Conservation (phyloP, 176 grass and related monocot genomes). For the Areca catechu region DNA sequence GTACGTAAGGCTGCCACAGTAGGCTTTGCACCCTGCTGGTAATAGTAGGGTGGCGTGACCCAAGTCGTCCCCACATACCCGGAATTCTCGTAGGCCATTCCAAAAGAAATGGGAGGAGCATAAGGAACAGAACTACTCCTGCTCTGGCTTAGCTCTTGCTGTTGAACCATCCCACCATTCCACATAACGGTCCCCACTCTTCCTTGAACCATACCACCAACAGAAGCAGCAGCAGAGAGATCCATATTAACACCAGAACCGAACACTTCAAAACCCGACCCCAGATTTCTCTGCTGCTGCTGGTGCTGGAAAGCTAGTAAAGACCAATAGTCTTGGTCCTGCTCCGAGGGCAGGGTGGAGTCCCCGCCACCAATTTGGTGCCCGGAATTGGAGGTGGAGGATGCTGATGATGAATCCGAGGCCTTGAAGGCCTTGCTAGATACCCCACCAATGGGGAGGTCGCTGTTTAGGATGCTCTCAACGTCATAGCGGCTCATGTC, state of each 20-base stretch:
- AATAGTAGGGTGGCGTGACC: slow-evolving; percentile 24
- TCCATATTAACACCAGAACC: slow-evolving; percentile 73
- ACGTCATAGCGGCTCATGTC: slow-evolving; percentile 96
- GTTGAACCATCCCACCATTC: slow-evolving; percentile 15
- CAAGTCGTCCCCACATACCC: slow-evolving; percentile 40
- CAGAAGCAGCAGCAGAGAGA: slow-evolving; percentile 49
- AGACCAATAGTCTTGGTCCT: slow-evolving; percentile 66
- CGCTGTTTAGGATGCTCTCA: slow-evolving; percentile 87
- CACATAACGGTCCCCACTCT: slow-evolving; percentile 26
- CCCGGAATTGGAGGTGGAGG: slow-evolving; percentile 1
- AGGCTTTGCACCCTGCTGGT: slow-evolving; percentile 31
- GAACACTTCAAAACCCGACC: slow-evolving; percentile 46
- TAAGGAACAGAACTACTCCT: slow-evolving; percentile 42
- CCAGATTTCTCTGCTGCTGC: slow-evolving; percentile 29
- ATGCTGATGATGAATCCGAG: slow-evolving; percentile 13
- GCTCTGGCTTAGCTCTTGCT: slow-evolving; percentile 19
- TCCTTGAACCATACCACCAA: slow-evolving; percentile 21
- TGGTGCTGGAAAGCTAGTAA: slow-evolving; percentile 60
- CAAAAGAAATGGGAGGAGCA: slow-evolving; percentile 39
- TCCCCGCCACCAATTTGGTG: slow-evolving; percentile 2
- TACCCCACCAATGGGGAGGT: slow-evolving; percentile 45
- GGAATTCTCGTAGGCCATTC: slow-evolving; percentile 43
- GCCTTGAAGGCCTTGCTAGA: slow-evolving; percentile 17
- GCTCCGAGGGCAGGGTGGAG: slow-evolving; percentile 9
- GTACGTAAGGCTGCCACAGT: slow-evolving; percentile 54